Base-by-base conservation (phyloP, 176 grass and related monocot species). In the Oropetium thomaeum region DNA sequence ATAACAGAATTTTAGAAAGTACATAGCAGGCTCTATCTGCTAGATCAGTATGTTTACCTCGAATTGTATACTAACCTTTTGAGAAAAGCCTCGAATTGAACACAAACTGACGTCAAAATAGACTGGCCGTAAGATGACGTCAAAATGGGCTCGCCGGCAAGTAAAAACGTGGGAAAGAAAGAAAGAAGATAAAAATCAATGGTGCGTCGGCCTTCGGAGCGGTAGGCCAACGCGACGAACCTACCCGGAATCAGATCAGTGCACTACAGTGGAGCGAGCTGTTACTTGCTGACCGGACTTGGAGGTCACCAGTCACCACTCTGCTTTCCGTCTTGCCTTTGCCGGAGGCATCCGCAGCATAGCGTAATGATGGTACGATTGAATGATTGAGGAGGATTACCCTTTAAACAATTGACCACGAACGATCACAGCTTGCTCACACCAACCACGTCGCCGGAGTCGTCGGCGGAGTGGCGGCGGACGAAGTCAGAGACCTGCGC, bases 401-500 rank as follows among this genome's bases (percentile, higher is more conserved):
- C 53, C 22, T 27, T 57, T 57, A 57, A 12, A 57, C 26, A 57
- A 27, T 57, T 5, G 23, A 57, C 33, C 33, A n/a, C 29, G 69
- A n/a, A 74, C 71, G 15, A 30, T 87, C 86, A 88, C 62, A 88
- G 39, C 57, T 78, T 88, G 86, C 81, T 79, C 62, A 22, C 64
- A 28, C 15, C 81, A 39, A 40, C 70, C 54, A 48, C 44, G 63
- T 79, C 81, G 42, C 47, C 60, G 60, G 1, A 13, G 16, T 7
- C 74, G 33, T 9, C 34, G n/a, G 35, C 61, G 27, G 38, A 37
- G 72, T 39, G 83, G 5, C 82, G 76, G 44, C 82, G 76, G 49
- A 92, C 69, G 70, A 93, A 97, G 63, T 78, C 80, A 25, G 76
- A 60, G 11, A 93, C 81, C 80, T 93, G 90, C 20, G 73, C 71